Evolutionary conservation across 2,329 filamentous ascomycete genomes (phyloP).

Genomic region (Cyclaneusma minus): DNA sequence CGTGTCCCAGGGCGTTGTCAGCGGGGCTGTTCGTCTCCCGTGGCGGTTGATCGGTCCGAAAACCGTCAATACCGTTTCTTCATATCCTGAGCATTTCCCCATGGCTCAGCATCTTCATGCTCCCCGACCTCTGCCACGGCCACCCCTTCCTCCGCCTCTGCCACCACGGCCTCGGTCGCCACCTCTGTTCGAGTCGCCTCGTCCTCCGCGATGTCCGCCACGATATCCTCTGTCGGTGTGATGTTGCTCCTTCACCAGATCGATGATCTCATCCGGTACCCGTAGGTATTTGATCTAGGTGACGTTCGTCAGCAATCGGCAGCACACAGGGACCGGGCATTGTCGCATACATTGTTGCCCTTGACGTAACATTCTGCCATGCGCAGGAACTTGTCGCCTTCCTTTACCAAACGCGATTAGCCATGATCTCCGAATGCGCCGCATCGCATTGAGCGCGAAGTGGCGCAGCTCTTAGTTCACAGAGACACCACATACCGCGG

Average conservation of each 20-base stretch:
- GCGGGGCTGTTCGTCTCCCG: slow-evolving; percentile 2
- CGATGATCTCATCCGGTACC: slow-evolving; percentile 92
- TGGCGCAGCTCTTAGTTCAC: neutral
- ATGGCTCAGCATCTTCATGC: slow-evolving; percentile 11
- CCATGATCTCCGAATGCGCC: neutral
- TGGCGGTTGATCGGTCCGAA: too few species aligned
- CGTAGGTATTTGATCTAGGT: slow-evolving; percentile 91
- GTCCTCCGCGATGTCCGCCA: slow-evolving; percentile 47
- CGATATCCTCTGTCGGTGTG: slow-evolving; percentile 52
- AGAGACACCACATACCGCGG: slow-evolving; percentile 38
- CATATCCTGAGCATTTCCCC: slow-evolving; percentile 9
- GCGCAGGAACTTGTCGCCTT: slow-evolving; percentile 86
- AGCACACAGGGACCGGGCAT: slow-evolving; percentile 1
- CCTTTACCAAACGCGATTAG: slow-evolving; percentile 28
- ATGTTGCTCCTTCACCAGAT: slow-evolving; percentile 85
- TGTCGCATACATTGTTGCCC: slow-evolving; percentile 68
- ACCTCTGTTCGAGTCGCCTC: slow-evolving; percentile 38
- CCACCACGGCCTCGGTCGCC: slow-evolving; percentile 33
- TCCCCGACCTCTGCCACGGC: slow-evolving; percentile 14
- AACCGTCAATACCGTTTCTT: too few species aligned
- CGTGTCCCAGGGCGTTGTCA: slow-evolving; percentile 1
- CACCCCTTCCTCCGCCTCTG: slow-evolving; percentile 24
- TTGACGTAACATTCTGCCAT: slow-evolving; percentile 91
- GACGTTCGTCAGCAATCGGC: slow-evolving; percentile 4
- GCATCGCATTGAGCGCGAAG: neutral